These are phyloP conservation scores for Chlorencoelia australis DNA, from an alignment of 2,329 filamentous ascomycete genomes.

Conservation along the genomic window DNA sequence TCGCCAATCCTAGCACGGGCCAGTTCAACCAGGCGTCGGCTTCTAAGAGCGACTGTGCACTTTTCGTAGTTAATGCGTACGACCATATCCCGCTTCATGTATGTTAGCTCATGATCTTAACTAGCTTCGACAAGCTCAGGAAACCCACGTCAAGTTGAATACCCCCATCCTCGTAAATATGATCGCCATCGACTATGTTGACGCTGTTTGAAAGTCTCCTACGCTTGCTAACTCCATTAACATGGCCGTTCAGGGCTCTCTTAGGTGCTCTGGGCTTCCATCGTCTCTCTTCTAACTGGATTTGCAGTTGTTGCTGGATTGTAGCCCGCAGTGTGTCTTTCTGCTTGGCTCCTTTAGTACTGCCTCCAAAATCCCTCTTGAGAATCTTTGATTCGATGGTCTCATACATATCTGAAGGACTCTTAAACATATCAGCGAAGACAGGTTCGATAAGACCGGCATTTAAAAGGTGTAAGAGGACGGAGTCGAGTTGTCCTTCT, in stretches of 20 bases:
- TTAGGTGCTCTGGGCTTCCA: conserved; percentile 43
- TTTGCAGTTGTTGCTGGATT: conserved; percentile 42
- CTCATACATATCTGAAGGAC: conserved; percentile 48
- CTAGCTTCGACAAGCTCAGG: conserved; percentile 7
- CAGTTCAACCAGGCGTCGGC: conserved; percentile 63
- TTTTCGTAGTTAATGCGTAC: conserved; percentile 80
- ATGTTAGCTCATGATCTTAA: conserved; percentile 20
- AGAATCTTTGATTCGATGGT: conserved; percentile 55
- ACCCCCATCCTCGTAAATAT: conserved; percentile 32
- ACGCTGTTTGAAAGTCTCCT: conserved; percentile 44
- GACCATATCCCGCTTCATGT: conserved; percentile 54
- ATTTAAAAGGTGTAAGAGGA: conserved; percentile 43
- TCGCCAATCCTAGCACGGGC: conserved; percentile 61
- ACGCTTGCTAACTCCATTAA: conserved; percentile 34
- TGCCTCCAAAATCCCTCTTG: conserved; percentile 40
- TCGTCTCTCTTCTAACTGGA: too few species aligned
- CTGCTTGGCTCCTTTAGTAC: conserved; percentile 53
- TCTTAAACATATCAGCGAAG: conserved; percentile 44
- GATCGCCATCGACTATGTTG: conserved; percentile 29
- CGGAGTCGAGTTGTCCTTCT: conserved; percentile 32
- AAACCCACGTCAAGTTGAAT: conserved; percentile 41
- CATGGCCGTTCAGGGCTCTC: conserved; percentile 29
- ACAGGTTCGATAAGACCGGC: conserved; percentile 61
- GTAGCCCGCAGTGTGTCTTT: conserved; percentile 51
- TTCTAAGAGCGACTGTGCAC: conserved; percentile 72